Evolutionary conservation across 2,329 filamentous ascomycete genomes (phyloP).

Genomic region (Fusarium sacchari): DNA sequence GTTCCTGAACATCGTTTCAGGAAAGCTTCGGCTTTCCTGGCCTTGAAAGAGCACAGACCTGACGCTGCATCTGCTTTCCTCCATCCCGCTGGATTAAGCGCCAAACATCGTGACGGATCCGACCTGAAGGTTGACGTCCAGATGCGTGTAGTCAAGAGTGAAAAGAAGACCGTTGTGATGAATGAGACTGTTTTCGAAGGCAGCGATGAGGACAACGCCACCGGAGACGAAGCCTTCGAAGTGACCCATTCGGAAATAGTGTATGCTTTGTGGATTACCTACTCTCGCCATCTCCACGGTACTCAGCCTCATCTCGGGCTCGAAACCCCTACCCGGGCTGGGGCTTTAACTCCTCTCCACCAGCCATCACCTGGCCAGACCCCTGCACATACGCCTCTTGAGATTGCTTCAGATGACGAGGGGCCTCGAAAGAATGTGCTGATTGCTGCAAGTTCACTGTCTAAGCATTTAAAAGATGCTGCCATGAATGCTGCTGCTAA

Average conservation of each 20-base stretch:
- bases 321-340: conserved; percentile 70
- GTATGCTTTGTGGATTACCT: conserved; percentile 96
- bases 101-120: conserved; percentile 88
- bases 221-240: conserved; percentile 57
- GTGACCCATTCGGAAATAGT: conserved; percentile 77
- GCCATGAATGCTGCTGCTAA: conserved; percentile 65
- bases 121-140: conserved; percentile 95
- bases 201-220: conserved; percentile 63
- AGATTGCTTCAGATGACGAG: conserved; percentile 64
- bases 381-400: conserved; percentile 65
- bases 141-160: conserved; percentile 94
- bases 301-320: conserved; percentile 68
- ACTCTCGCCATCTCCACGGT: conserved; percentile 90
- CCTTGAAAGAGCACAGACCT: conserved; percentile 82
- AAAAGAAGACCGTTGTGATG: conserved; percentile 70
- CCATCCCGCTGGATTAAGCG: conserved; percentile 83
- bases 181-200: conserved; percentile 73
- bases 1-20: conserved; percentile 97
- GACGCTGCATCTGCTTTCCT: conserved; percentile 84
- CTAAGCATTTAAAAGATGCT: conserved; percentile 66
- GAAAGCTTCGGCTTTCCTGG: conserved; percentile 84
- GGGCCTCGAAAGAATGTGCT: conserved; percentile 55
- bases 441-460: conserved; percentile 59
- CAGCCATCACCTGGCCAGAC: conserved; percentile 82
- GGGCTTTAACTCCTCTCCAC: conserved; percentile 75